phyloP scores from a whole-genome alignment of 2,329 filamentous ascomycete genomes.

The Xylariaceae sp. region DNA sequence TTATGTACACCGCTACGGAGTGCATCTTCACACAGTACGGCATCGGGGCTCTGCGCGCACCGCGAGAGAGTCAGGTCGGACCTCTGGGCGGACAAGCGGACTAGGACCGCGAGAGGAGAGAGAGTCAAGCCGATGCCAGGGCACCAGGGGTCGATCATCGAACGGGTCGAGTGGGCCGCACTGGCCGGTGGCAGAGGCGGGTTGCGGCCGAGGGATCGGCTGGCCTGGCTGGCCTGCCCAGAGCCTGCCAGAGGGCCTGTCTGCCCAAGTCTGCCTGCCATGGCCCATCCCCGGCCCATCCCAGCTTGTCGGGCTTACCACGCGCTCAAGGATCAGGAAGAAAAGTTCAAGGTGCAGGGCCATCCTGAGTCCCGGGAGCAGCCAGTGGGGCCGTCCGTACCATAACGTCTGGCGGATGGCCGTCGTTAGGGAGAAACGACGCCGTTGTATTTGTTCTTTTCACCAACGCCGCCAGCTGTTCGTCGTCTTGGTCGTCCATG shows the following conservation, averaged over 20 bases:
- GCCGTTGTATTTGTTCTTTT: slow-evolving; percentile 1
- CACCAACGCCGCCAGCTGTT: neutral
- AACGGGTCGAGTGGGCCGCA: neutral
- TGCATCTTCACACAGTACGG: neutral
- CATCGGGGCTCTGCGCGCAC: neutral
- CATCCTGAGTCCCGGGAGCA: slow-evolving; percentile 7
- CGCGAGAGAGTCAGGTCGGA: neutral
- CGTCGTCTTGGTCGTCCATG: neutral
- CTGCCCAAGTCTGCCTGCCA: neutral
- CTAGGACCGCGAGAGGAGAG: neutral
- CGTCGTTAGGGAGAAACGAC: neutral
- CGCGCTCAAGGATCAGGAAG: neutral
- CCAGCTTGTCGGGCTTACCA: neutral
- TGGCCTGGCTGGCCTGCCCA: neutral
- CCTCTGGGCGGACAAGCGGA: neutral
- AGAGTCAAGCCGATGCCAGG: neutral
- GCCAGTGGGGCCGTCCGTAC: slow-evolving; percentile 4
- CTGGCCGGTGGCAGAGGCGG: neutral
- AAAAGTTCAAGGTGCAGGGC: slow-evolving; percentile 7
- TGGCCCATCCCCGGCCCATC: neutral
- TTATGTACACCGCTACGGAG: neutral
- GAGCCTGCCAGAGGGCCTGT: neutral
- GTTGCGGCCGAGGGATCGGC: neutral
- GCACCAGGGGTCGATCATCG: neutral
- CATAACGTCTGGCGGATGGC: slow-evolving; percentile 3